Evolutionary conservation across 345 rosid species (phyloP), one percentile per base, ranked within the genome.

Genomic region (Populus alba): DNA sequence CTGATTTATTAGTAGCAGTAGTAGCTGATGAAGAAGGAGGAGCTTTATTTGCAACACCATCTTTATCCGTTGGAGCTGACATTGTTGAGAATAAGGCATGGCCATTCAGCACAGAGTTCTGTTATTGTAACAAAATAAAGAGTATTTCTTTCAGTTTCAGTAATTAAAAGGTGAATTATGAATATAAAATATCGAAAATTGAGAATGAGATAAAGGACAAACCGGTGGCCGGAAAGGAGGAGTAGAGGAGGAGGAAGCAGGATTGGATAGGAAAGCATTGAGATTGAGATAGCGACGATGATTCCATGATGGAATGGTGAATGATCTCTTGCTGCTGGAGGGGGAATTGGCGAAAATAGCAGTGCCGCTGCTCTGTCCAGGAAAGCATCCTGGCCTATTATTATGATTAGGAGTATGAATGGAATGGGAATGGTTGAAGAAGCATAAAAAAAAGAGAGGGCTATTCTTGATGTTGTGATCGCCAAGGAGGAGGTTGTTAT

Each of bases 71-170:
- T 33, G 70, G 31, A 23, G 88, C 38, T 7, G 92, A 84, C 45
- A 11, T 41, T 35, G 86, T 88, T 18, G 97, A 88, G 85, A 88
- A 89, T 38, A 75, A 69, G 9, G 85, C 45, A 57, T 87, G 85
- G 27, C 83, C 85, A 63, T 81, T 83, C 22, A 80, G 57, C 74
- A 79, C 81, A 29, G 87, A 80, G 20, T 68, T 75, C 86, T 90
- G 87, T 61, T 82, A 16, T 59, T 18, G 75, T 31, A 67, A 35
- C 9, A 4, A n/a, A 38, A 49, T 20, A 6, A 27, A 33, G 55
- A 67, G 57, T 12, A 8, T 10, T n/a, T 41, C 15, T 41, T 41
- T 41, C 45, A 41, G 45, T 41, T 10, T 2, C 45, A 41, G 45
- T 10, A 41, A 41, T 10, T 41, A 41, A 41, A 41, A 10, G 71